phyloP scores from a whole-genome alignment of 345 rosid species.

The Odontarrhena argentea region DNA sequence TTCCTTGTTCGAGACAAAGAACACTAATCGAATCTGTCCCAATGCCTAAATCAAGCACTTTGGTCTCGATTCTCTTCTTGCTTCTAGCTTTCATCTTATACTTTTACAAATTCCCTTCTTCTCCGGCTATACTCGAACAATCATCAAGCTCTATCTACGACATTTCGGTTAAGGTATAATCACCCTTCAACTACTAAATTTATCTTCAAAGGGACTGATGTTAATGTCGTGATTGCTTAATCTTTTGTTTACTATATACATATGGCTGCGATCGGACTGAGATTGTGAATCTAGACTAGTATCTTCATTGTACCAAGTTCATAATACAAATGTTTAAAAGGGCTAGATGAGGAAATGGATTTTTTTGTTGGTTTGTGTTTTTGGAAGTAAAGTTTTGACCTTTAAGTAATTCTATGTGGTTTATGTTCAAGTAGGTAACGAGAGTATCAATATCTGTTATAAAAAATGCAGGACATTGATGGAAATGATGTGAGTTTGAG shows the following conservation, averaged over 20 bases:
- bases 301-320: not conserved
- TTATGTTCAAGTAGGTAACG: not conserved
- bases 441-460: not conserved
- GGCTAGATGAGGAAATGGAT: not conserved
- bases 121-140: constrained; percentile 48
- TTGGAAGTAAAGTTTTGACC: not conserved
- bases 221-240: constrained; percentile 1
- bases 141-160: constrained; percentile 60
- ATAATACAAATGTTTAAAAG: not conserved
- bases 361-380: not conserved
- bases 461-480: constrained; percentile 60
- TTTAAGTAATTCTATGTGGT: not conserved
- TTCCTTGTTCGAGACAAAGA: not conserved
- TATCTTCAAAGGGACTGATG: not conserved
- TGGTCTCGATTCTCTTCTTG: constrained; percentile 27
- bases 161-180: constrained; percentile 73
- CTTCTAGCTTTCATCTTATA: constrained; percentile 28
- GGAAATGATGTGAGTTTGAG: constrained; percentile 71
- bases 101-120: constrained; percentile 33
- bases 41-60: constrained; percentile 39
- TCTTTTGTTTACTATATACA: not conserved
- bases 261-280: too few relatives aligned
- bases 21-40: constrained; percentile 7
- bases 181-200: constrained; percentile 11
- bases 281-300: not conserved